Percentiles rank a stretch among this genome's conserved stretches.
phyloP scores from a whole-genome alignment of 768 basidiomycete genomes.

The Pleurotus cornucopiae region DNA sequence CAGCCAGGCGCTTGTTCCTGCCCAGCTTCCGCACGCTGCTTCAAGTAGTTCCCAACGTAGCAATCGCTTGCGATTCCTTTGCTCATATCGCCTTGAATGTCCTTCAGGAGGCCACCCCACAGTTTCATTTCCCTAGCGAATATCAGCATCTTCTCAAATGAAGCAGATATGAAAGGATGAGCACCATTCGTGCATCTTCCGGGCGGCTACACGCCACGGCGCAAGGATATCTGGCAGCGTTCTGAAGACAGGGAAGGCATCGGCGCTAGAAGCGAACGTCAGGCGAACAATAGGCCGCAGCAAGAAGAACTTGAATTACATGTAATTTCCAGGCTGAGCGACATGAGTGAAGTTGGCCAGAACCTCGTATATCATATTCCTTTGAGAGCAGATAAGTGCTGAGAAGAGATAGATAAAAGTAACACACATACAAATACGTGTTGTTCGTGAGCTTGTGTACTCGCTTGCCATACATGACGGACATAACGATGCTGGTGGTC shows the following conservation, averaged over 20 bases:
- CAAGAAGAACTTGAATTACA: not conserved
- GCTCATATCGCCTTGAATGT: constrained; percentile 16
- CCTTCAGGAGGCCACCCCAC: constrained; percentile 21
- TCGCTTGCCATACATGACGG: constrained; percentile 19
- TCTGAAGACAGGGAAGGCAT: constrained; percentile 5
- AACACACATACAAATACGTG: constrained; percentile 13
- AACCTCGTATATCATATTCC: constrained; percentile 9
- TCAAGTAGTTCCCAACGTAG: constrained; percentile 19
- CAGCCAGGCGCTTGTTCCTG: constrained; percentile 19
- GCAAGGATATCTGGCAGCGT: constrained; percentile 2
- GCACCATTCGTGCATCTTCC: constrained; percentile 19
- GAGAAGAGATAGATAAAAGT: not conserved
- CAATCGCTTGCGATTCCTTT: constrained; percentile 16
- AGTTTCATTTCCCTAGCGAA: constrained; percentile 20
- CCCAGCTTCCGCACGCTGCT: constrained; percentile 18
- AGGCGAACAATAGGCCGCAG: not conserved
- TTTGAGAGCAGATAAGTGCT: not conserved
- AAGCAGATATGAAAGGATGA: not conserved
- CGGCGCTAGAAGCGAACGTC: not conserved
- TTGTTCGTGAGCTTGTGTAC: constrained; percentile 17
- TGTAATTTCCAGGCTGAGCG: constrained; percentile 4
- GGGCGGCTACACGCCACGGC: not conserved
- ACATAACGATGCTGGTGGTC: constrained; percentile 22
- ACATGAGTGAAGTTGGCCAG: constrained; percentile 7
- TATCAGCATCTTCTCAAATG: not conserved